Conservation (phyloP, 176 grass and related monocot species). For the Carex littledalei region DNA sequence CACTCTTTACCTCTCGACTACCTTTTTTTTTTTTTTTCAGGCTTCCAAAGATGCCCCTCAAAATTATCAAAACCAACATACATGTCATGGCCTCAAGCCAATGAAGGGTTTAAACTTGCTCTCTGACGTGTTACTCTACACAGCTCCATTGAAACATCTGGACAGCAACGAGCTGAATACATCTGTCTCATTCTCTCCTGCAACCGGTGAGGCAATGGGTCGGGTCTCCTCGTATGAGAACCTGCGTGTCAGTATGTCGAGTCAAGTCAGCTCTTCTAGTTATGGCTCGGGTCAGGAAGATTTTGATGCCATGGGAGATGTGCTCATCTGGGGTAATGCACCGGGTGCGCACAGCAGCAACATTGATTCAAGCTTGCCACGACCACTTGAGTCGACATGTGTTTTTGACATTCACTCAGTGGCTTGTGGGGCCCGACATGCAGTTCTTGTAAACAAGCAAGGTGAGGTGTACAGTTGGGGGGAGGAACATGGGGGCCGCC, state of each 20-base stretch:
- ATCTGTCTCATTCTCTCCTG: slow-evolving; percentile 45
- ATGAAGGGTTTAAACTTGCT: slow-evolving; percentile 48
- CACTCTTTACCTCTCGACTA: not conserved
- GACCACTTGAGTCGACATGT: slow-evolving; percentile 47
- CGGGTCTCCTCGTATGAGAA: slow-evolving; percentile 38
- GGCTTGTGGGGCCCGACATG: slow-evolving; percentile 54
- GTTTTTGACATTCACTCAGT: slow-evolving; percentile 54
- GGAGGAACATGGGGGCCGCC: slow-evolving; percentile 51
- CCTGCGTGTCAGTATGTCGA: slow-evolving; percentile 62
- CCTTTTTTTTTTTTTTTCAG: slow-evolving; percentile 39
- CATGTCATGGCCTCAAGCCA: slow-evolving; percentile 27
- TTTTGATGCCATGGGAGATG: slow-evolving; percentile 59
- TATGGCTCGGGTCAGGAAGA: slow-evolving; percentile 63
- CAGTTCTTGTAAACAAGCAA: slow-evolving; percentile 62
- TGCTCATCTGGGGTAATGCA: slow-evolving; percentile 61
- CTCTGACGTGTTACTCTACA: slow-evolving; percentile 55
- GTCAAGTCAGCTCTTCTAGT: slow-evolving; percentile 58
- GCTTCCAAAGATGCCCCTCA: slow-evolving; percentile 32
- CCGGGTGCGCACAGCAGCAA: slow-evolving; percentile 24
- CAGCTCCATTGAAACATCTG: slow-evolving; percentile 24
- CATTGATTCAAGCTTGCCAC: slow-evolving; percentile 47
- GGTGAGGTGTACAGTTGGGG: slow-evolving; percentile 78
- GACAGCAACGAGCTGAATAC: slow-evolving; percentile 34
- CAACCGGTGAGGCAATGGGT: slow-evolving; percentile 39
- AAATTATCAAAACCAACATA: slow-evolving; percentile 5